Conservation (phyloP, 139 green algal genomes). For the Limnomonas spitsbergensis region DNA sequence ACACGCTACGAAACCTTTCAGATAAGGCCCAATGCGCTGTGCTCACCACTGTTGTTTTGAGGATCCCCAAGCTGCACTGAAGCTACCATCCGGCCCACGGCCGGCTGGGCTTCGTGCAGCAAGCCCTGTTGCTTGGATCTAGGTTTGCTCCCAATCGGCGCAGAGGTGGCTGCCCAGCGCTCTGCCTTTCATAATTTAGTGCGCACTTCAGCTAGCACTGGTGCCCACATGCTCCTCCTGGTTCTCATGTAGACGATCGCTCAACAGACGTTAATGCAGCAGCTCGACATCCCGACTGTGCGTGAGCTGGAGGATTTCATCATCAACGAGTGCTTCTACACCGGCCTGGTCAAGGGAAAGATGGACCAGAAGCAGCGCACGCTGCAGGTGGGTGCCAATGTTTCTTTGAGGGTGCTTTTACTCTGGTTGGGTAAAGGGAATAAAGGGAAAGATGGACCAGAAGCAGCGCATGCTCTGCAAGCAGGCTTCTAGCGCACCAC, state of each 20-base stretch:
- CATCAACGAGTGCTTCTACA: slow-evolving; percentile 91
- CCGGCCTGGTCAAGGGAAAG: slow-evolving; percentile 57
- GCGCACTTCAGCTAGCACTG: too few relatives aligned
- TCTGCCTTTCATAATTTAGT: too few relatives aligned
- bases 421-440: slow-evolving; percentile 36
- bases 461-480: slow-evolving; percentile 35
- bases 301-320: slow-evolving; percentile 88
- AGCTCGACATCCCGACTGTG: slow-evolving; percentile 67
- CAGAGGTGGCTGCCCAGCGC: too few relatives aligned
- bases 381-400: slow-evolving; percentile 33
- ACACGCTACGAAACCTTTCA: too few relatives aligned
- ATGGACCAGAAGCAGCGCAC: slow-evolving; percentile 70
- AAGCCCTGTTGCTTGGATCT: too few relatives aligned
- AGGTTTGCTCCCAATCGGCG: too few relatives aligned
- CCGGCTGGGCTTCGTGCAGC: too few relatives aligned
- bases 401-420: slow-evolving; percentile 79
- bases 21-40: too few relatives aligned
- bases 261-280: slow-evolving; percentile 41
- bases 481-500: background rate
- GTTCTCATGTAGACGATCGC: background rate
- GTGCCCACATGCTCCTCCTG: too few relatives aligned
- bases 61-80: too few relatives aligned
- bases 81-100: too few relatives aligned
- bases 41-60: too few relatives aligned
- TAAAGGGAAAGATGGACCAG: slow-evolving; percentile 78